Evolutionary conservation across 2,329 filamentous ascomycete species (phyloP).

Genomic region (Trichoderma sp.): DNA sequence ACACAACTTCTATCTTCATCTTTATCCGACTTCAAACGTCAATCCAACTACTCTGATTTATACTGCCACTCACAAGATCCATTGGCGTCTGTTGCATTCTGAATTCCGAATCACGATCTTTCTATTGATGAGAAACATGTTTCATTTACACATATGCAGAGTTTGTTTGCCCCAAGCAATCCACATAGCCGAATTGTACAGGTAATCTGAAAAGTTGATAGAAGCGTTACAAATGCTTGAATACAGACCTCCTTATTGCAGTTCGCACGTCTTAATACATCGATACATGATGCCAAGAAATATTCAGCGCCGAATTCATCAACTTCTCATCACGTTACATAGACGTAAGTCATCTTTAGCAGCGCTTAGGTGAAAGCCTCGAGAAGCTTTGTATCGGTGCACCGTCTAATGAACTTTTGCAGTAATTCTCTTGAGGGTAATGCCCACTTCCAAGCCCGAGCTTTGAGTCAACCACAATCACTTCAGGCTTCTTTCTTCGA

Average conservation of each 20-base stretch:
- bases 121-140: background rate
- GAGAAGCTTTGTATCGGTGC: background rate
- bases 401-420: background rate
- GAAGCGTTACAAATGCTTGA: background rate
- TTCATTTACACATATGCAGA: background rate
- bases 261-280: background rate
- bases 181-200: background rate
- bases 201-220: too few relatives aligned
- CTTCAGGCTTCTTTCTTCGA: background rate
- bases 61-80: background rate
- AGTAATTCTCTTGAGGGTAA: background rate
- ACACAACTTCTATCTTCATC: background rate
- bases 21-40: background rate
- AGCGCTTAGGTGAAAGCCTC: background rate
- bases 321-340: background rate
- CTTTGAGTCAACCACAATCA: background rate
- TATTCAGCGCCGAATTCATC: background rate
- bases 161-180: background rate
- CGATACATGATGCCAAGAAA: background rate
- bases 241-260: background rate
- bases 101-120: background rate
- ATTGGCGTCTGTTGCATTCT: background rate
- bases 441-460: background rate
- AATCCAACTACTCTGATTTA: background rate
- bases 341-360: background rate